Evolutionary conservation across 2,329 filamentous ascomycete genomes (phyloP), one percentile per base, ranked within the genome.

Genomic region (Fusarium veterinarium): DNA sequence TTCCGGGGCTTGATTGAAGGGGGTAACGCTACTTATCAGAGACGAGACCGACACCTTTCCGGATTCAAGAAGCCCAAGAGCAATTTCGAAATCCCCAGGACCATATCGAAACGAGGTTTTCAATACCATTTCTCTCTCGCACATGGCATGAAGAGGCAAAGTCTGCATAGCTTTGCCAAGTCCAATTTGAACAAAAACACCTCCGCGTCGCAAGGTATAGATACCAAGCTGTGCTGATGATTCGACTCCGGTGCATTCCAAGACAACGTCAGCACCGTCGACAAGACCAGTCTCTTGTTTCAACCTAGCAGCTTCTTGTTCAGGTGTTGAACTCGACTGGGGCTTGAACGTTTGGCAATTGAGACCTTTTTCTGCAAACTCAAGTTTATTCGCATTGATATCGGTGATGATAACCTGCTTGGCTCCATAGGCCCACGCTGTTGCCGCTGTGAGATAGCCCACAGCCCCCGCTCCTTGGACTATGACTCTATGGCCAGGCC

Each of bases 21-120:
- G 86, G 60, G 97, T 93, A 33, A 91, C 90, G 30, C 88, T 88
- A 14, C 92, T 93, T 70, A 98, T 91, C 67, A 98, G 85, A 79
- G 89, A 89, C 88, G 95, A 95, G 63, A 95, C 92, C 45, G 92
- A 89, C 42, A 98, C 88, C 79, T 89, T 90, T 30, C 92, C 92
- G 25, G 84, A 86, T 10, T 88, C 87, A 5, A 97, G 89, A 66
- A 98, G 86, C 65, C 93, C 90, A 42, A 98, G 87, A 13, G 94
- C 94, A 16, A 95, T 89, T 79, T 91, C 89, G 83, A 97, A 98
- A 82, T 98, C 95, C 25, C 95, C 95, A 60, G 90, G 89, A 6
- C 91, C 91, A 81, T 98, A 98, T 40, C 95, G 90, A 86, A 98
- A 98, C 72, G 91, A 95, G 38, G 95, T 95, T 80, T 92, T 93